Evolutionary conservation across 2,329 filamentous ascomycete genomes (phyloP).

Genomic region (Pyrenophora graminea): DNA sequence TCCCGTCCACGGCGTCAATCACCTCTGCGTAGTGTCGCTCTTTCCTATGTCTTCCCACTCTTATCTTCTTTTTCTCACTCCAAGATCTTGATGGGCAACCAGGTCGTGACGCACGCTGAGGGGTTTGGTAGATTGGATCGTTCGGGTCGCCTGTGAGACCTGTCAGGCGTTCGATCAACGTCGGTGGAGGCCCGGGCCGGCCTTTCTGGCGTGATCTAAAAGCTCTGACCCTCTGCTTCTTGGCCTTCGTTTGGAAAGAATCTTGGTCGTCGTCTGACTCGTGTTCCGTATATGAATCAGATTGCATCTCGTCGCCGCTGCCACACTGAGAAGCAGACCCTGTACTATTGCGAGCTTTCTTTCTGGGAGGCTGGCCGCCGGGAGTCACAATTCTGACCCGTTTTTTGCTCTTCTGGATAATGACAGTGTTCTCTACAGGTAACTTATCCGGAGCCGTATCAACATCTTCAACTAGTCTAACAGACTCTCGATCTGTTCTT

Average conservation of each 20-base stretch:
- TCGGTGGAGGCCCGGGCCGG: slow-evolving; percentile 21
- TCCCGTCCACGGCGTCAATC: slow-evolving; percentile 27
- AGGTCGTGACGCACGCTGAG: slow-evolving; percentile 9
- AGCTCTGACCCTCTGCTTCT: slow-evolving; percentile 9
- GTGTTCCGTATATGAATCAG: slow-evolving; percentile 17
- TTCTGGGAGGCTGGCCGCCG: slow-evolving; percentile 10
- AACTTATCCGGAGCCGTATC: not conserved
- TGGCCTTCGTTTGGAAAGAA: slow-evolving; percentile 3
- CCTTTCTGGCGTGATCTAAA: slow-evolving; percentile 11
- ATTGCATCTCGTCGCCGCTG: slow-evolving; percentile 17
- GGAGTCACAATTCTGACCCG: slow-evolving; percentile 26
- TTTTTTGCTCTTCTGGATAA: slow-evolving; percentile 19
- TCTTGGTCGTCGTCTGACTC: not conserved
- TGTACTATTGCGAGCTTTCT: slow-evolving; percentile 13
- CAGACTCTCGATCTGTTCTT: not conserved
- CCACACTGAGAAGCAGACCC: slow-evolving; percentile 4
- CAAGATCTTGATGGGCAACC: slow-evolving; percentile 8
- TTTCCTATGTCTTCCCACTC: slow-evolving; percentile 16
- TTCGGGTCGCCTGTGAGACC: slow-evolving; percentile 41
- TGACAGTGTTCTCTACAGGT: not conserved
- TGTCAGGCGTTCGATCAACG: slow-evolving; percentile 40
- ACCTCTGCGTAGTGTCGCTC: slow-evolving; percentile 21
- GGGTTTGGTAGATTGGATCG: slow-evolving; percentile 32
- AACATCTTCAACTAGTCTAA: not conserved
- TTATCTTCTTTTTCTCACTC: slow-evolving; percentile 20